phyloP scores from a whole-genome alignment of 371 early-diverging fungal genomes.

The Apophysomyces sp. region DNA sequence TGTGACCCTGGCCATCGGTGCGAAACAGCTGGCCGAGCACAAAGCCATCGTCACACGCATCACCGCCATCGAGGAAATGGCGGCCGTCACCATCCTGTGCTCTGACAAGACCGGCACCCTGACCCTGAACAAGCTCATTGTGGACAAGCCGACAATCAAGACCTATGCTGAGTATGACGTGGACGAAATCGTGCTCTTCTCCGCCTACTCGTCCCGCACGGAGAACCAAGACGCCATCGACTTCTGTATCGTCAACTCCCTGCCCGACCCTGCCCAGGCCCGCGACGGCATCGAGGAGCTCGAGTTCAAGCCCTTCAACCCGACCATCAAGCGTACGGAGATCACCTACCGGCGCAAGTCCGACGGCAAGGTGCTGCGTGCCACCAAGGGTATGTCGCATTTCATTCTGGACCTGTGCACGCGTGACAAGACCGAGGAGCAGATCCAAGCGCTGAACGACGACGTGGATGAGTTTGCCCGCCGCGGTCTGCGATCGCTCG shows the following conservation, averaged over 20 bases:
- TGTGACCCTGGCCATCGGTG: slow-evolving; percentile 93
- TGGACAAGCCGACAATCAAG: slow-evolving; percentile 67
- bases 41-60: slow-evolving; percentile 92
- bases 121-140: slow-evolving; percentile 90
- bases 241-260: slow-evolving; percentile 70
- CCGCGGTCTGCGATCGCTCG: slow-evolving; percentile 86
- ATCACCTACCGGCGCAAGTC: slow-evolving; percentile 67
- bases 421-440: slow-evolving; percentile 66
- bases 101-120: slow-evolving; percentile 98
- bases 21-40: slow-evolving; percentile 90
- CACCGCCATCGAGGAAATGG: slow-evolving; percentile 91
- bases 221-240: slow-evolving; percentile 82
- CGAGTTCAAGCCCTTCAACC: slow-evolving; percentile 89
- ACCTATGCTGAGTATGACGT: slow-evolving; percentile 51
- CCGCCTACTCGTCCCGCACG: slow-evolving; percentile 71
- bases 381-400: slow-evolving; percentile 78
- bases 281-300: slow-evolving; percentile 69
- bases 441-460: slow-evolving; percentile 57
- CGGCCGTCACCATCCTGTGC: slow-evolving; percentile 91
- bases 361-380: slow-evolving; percentile 64
- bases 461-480: slow-evolving; percentile 77
- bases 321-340: slow-evolving; percentile 86
- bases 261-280: slow-evolving; percentile 57
- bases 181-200: slow-evolving; percentile 61
- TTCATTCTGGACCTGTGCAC: slow-evolving; percentile 71